phyloP scores from a whole-genome alignment of 176 grass and related monocot genomes.

The Bolboschoenus planiculmis region DNA sequence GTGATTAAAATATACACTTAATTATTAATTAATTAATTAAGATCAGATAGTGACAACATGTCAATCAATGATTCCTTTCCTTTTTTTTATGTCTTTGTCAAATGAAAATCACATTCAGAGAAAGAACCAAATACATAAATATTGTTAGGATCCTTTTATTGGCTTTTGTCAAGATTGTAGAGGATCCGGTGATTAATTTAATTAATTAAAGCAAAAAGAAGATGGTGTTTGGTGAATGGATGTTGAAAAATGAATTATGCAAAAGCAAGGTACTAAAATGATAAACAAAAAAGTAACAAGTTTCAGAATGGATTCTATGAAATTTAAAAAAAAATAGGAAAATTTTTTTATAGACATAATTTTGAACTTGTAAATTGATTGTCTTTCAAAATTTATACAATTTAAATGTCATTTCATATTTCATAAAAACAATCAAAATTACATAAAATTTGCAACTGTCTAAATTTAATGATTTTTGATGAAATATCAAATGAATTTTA shows the following conservation, averaged over 20 bases:
- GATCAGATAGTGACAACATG: neutral
- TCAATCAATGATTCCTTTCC: slow-evolving; percentile 3
- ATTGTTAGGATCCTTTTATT: neutral
- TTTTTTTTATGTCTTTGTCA: slow-evolving; percentile 15
- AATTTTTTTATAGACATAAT: no score
- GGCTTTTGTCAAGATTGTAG: neutral
- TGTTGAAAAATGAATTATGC: neutral
- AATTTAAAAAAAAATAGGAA: no score
- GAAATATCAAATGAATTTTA: no score
- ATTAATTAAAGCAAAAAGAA: neutral
- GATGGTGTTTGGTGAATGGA: neutral
- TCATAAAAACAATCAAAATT: no score
- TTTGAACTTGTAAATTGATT: no score
- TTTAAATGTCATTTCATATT: no score
- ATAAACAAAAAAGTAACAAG: neutral
- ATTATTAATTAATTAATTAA: no score
- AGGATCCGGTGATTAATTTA: slow-evolving; percentile 7
- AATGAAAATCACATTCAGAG: neutral
- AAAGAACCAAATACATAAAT: neutral
- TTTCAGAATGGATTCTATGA: no score
- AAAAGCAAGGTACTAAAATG: neutral
- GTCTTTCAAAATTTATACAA: no score
- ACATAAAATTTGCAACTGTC: no score
- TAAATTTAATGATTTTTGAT: no score
- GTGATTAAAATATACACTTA: slow-evolving; percentile 10